A percentile compares a stretch with the other conserved stretches of the same genome.
These are phyloP conservation scores for Malassezia restricta DNA, from an alignment of 1,284 basidiomycete species.

Conservation along the genomic window DNA sequence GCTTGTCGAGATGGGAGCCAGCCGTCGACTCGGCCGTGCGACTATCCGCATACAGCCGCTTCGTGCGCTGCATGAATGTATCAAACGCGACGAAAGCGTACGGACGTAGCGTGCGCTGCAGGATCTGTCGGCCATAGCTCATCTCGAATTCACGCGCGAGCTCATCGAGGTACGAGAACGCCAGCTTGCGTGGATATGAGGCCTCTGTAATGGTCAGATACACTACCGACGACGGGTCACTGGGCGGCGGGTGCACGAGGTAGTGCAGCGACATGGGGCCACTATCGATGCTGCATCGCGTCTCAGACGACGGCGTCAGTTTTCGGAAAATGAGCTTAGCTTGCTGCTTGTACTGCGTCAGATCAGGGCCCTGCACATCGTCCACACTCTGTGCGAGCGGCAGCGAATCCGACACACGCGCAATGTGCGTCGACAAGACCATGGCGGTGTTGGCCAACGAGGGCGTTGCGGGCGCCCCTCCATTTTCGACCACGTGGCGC, in stretches of 20 bases:
- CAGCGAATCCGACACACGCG: constrained; percentile 36
- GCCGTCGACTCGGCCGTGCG: constrained; percentile 65
- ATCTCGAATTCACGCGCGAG: constrained; percentile 77
- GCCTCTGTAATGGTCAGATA: constrained; percentile 92
- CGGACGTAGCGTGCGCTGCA: constrained; percentile 35
- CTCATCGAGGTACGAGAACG: constrained; percentile 94
- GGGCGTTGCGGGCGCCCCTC: background rate
- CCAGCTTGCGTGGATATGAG: constrained; percentile 91
- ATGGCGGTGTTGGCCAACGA: constrained; percentile 13
- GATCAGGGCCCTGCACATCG: constrained; percentile 62
- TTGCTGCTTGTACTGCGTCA: constrained; percentile 97
- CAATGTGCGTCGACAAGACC: constrained; percentile 43
- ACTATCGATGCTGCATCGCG: constrained; percentile 90
- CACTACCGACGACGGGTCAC: constrained; percentile 54
- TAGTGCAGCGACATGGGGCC: constrained; percentile 91
- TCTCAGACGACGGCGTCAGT: constrained; percentile 75
- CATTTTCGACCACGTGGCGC: background rate
- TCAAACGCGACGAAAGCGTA: constrained; percentile 42
- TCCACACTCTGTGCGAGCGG: constrained; percentile 43
- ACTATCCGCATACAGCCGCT: constrained; percentile 84
- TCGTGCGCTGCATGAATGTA: constrained; percentile 96
- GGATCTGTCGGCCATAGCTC: constrained; percentile 41
- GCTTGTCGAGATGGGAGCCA: constrained; percentile 61
- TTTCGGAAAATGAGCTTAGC: constrained; percentile 90
- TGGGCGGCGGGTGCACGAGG: constrained; percentile 56